Evolutionary conservation across 257 asterid genomes (phyloP), one percentile per base, ranked within the genome.

Genomic region (Mitragyna speciosa): DNA sequence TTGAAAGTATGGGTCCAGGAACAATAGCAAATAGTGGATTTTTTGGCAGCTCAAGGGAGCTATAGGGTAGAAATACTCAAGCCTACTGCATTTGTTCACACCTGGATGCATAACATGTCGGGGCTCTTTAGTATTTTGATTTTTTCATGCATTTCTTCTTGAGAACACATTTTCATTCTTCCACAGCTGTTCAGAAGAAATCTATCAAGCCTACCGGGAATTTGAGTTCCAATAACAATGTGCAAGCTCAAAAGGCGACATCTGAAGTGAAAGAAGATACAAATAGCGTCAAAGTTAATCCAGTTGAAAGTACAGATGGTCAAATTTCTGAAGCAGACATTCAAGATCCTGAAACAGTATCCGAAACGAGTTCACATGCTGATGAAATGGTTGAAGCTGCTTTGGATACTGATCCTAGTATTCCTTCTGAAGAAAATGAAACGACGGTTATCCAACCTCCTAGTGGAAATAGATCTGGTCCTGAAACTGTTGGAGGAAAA

Each of bases 101-200:
- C 11, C 30, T 24, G 2, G 65, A 58, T 58, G 65, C 65, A 58
- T 58, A 8, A 58, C 22, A 7, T 7, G 7, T 58, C 4, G 22
- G 65, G 30, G 58, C 15, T 75, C 41, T 24, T 1, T 36, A 59
- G 16, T 20, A 10, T 75, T 36, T 24, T 69, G n/a, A 16, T 8
- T n/a, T 24, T 75, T 24, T 58, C 78, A 75, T 41, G 70, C 30
- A 2, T 75, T 36, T 15, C 65, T 39, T 58, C 26, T 61, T 75
- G 56, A 58, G 51, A 39, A 31, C 51, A 41, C 49, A 56, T 28
- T 78, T 64, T 73, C 54, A 39, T 70, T 14, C 73, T 79, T 84
- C 79, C 74, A 84, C 91, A 83, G 92, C 80, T 70, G 56, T 70
- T 80, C 91, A 84, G 86, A 91, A 88, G 84, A 91, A 90, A 85